Evolutionary conservation across 805 yeast species (phyloP).

Genomic region (Wickerhamiella allomyrinae): DNA sequence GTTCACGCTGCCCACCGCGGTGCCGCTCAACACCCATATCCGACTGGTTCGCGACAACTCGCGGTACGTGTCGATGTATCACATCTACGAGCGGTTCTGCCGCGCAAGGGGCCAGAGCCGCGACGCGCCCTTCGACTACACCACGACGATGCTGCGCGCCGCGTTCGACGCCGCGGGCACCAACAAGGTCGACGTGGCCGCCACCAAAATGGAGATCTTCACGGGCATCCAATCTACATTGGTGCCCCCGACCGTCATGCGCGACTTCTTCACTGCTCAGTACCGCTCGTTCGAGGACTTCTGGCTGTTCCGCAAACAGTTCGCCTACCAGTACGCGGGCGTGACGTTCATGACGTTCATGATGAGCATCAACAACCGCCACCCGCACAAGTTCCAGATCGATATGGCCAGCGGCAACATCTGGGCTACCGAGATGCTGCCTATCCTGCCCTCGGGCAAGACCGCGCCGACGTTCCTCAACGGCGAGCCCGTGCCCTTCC

Average conservation of each 20-base stretch:
- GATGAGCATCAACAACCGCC: slow-evolving; percentile 86
- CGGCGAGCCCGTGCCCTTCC: slow-evolving; percentile 87
- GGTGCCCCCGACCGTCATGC: slow-evolving; percentile 73
- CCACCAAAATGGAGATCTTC: slow-evolving; percentile 81
- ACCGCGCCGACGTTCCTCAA: slow-evolving; percentile 78
- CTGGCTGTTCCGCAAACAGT: slow-evolving; percentile 94
- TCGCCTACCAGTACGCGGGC: slow-evolving; percentile 87
- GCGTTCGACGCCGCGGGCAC: slow-evolving; percentile 76
- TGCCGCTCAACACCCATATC: slow-evolving; percentile 89
- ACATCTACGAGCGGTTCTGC: slow-evolving; percentile 79
- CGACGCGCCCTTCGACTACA: slow-evolving; percentile 82
- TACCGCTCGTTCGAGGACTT: slow-evolving; percentile 80
- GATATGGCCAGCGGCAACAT: slow-evolving; percentile 73
- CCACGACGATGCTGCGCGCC: slow-evolving; percentile 71
- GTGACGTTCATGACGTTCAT: slow-evolving; percentile 84
- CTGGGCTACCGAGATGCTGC: slow-evolving; percentile 91
- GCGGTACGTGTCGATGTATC: slow-evolving; percentile 60
- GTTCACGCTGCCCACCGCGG: slow-evolving; percentile 79
- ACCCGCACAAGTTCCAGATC: slow-evolving; percentile 84
- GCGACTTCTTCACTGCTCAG: slow-evolving; percentile 55
- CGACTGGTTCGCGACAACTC: slow-evolving; percentile 77
- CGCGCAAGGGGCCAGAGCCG: slow-evolving; percentile 54
- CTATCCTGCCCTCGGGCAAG: slow-evolving; percentile 34
- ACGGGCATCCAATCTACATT: slow-evolving; percentile 76
- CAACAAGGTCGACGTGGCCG: slow-evolving; percentile 43